Evolutionary conservation across 257 asterid species (phyloP).

Genomic region (Coffea eugenioides): DNA sequence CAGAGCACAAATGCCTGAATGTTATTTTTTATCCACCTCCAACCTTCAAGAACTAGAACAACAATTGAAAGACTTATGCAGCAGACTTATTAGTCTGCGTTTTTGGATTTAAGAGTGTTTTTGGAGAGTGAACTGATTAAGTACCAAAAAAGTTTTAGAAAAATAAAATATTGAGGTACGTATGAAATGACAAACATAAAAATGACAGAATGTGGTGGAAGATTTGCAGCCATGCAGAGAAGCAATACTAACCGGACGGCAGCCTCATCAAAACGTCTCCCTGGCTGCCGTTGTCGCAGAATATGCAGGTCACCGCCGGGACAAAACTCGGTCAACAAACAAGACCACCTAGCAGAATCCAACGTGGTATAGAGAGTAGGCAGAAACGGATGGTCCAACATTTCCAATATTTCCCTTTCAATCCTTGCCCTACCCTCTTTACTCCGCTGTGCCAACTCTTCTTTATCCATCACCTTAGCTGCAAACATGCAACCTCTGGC

Average conservation of each 20-base stretch:
- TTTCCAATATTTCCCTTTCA: conserved; percentile 67
- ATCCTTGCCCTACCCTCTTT: conserved; percentile 65
- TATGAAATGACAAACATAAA: neutral
- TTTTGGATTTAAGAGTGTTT: no score
- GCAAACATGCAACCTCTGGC: conserved; percentile 52
- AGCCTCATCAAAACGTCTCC: conserved; percentile 49
- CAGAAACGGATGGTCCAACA: conserved; percentile 83
- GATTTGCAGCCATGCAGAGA: neutral
- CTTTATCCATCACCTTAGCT: conserved; percentile 76
- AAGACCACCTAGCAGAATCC: conserved; percentile 62
- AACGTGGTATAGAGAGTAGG: conserved; percentile 62
- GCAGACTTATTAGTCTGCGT: no score
- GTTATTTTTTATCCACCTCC: no score
- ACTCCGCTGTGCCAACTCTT: conserved; percentile 62
- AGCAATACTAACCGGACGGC: conserved; percentile 55
- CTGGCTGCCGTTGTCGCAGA: conserved; percentile 72
- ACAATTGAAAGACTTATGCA: no score
- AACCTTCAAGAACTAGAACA: neutral
- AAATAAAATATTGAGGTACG: neutral
- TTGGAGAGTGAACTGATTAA: no score
- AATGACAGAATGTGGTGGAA: neutral
- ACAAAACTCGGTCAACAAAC: conserved; percentile 72
- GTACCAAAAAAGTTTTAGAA: neutral
- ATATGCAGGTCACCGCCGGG: conserved; percentile 85
- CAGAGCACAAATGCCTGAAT: no score